A percentile compares a stretch with the other conserved stretches of the same genome.
Evolutionary conservation across 108 stramenopile genomes (phyloP).

Genomic region (Cyclostephanos tholiformis): DNA sequence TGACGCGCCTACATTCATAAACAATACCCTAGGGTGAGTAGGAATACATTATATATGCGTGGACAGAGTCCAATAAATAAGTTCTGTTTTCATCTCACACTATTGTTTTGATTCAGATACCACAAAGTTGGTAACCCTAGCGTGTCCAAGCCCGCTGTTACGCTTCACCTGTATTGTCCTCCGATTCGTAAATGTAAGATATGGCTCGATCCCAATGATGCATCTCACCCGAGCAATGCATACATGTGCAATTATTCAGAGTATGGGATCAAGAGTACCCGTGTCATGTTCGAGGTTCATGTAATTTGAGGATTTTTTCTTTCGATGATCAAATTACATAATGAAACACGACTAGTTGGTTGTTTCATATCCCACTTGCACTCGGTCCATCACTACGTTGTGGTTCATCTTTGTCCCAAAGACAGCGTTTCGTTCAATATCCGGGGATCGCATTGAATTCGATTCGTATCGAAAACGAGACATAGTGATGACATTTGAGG

Average conservation of each 20-base stretch:
- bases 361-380: no score
- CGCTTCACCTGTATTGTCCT: slow-evolving; percentile 90
- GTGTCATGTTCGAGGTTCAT: slow-evolving; percentile 33
- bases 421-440: no score
- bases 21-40: slow-evolving; percentile 61
- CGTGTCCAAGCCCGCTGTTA: slow-evolving; percentile 49
- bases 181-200: slow-evolving; percentile 78
- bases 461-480: no score
- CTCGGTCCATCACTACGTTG: no score
- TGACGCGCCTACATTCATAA: slow-evolving; percentile 71
- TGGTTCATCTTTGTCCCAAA: no score
- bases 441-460: no score
- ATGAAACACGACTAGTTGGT: no score
- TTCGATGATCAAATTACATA: not conserved
- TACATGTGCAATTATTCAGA: slow-evolving; percentile 53
- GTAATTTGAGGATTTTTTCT: slow-evolving; percentile 21
- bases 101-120: slow-evolving; percentile 48
- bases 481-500: no score
- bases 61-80: not conserved
- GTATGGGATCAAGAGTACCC: slow-evolving; percentile 38
- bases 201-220: slow-evolving; percentile 59
- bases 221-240: slow-evolving; percentile 31
- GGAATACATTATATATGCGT: not conserved
- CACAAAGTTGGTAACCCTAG: slow-evolving; percentile 86
- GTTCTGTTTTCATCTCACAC: not conserved